Evolutionary conservation across 345 rosid genomes (phyloP), one percentile per base, ranked within the genome.

Genomic region (Aegle marmelos): DNA sequence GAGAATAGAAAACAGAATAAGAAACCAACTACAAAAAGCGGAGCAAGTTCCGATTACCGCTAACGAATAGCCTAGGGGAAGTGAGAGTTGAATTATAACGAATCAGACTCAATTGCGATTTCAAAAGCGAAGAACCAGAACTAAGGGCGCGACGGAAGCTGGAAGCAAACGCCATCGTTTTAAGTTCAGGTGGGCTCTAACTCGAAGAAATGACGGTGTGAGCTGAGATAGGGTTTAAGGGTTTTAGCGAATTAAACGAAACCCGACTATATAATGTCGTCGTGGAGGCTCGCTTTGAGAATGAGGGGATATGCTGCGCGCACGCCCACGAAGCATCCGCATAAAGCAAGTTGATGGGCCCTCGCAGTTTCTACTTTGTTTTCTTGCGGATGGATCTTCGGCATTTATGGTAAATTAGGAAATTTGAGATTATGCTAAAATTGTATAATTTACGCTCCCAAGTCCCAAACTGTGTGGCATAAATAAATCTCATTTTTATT

Each of bases 31-130:
- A 39, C 5, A 45, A 63, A 27, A 25, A 17, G 11, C 24, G 24
- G 69, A 58, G 39, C 69, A 21, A 63, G 14, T 10, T 6, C n/a
- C 19, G 14, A 75, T 74, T 85, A 92, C 97, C 97, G 79, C 93
- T 91, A 62, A 94, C 74, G 87, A 93, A 92, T 83, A 94, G 94
- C 86, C 86, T 91, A 21, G 97, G 97, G 45, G 92, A 87, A 41
- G 97, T 89, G 57, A 93, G 95, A 59, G 95, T 90, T 4, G 94
- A 86, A 76, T 76, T 83, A 62, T 81, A 68, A 56, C 94, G 92
- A 84, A 76, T 31, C 65, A 73, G 81, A 5, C 76, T 73, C 25
- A 76, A 80, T 25, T 82, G 87, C 13, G 85, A 72, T n/a, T 61
- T 84, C 76, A 76, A 54, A 76, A 74, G 2, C 11, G 87, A 78